Evolutionary conservation across 2,329 filamentous ascomycete species (phyloP).

Genomic region (Arthrobotrys megalospora): DNA sequence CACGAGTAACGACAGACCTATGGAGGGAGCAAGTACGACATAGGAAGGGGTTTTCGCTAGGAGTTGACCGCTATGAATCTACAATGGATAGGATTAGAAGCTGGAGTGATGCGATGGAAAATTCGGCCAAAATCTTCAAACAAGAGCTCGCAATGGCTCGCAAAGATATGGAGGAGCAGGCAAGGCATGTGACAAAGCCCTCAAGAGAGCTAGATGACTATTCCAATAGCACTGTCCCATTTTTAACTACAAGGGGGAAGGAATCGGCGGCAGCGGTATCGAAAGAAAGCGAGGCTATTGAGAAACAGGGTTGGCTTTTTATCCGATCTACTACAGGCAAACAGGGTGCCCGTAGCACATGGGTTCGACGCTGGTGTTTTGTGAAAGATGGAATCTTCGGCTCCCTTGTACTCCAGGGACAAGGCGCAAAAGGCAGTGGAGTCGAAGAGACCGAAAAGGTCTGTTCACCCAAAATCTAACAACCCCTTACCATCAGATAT

Average conservation of each 20-base stretch:
- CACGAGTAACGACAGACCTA: constrained; percentile 86
- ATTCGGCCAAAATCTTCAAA: constrained; percentile 85
- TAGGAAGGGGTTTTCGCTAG: constrained; percentile 75
- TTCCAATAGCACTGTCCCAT: constrained; percentile 88
- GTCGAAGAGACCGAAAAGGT: constrained; percentile 92
- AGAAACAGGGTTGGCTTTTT: constrained; percentile 97
- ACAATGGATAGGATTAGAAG: constrained; percentile 94
- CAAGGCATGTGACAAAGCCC: constrained; percentile 80
- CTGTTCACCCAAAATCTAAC: not conserved
- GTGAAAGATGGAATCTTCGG: constrained; percentile 96
- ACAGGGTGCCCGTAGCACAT: constrained; percentile 83
- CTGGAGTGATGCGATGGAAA: constrained; percentile 95
- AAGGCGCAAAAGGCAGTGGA: constrained; percentile 82
- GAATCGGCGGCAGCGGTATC: constrained; percentile 47
- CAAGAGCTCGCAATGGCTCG: constrained; percentile 84
- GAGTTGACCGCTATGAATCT: constrained; percentile 77
- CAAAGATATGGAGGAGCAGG: constrained; percentile 84
- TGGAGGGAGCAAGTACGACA: constrained; percentile 87
- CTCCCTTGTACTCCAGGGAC: constrained; percentile 77
- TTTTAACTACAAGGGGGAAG: constrained; percentile 70
- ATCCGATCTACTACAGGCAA: constrained; percentile 86
- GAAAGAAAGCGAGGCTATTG: constrained; percentile 69
- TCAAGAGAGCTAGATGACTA: constrained; percentile 96
- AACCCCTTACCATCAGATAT: not conserved
- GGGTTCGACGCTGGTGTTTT: constrained; percentile 95